Evolutionary conservation across 2,329 filamentous ascomycete genomes (phyloP).

Genomic region (Aureobasidium subglaciale): DNA sequence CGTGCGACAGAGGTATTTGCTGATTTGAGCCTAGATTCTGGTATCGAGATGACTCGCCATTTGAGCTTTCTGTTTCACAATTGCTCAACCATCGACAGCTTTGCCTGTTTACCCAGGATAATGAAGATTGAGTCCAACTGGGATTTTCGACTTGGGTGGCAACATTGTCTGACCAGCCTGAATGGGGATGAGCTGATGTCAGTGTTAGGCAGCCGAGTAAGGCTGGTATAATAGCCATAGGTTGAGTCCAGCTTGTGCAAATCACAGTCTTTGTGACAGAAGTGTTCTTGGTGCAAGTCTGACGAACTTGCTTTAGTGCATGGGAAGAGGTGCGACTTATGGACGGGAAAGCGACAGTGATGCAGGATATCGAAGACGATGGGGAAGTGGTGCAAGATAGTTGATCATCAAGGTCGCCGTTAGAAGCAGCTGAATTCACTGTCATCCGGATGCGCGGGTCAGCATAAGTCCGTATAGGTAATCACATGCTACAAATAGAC

Average conservation of each 20-base stretch:
- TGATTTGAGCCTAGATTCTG: constrained; percentile 14
- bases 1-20: constrained; percentile 2
- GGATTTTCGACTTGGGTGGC: constrained; percentile 24
- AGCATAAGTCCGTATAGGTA: constrained; percentile 3
- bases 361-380: not conserved
- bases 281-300: not conserved
- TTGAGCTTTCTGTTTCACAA: constrained; percentile 70
- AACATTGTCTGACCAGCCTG: not conserved
- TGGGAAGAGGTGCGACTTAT: not conserved
- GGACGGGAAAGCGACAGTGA: not conserved
- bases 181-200: constrained; percentile 15
- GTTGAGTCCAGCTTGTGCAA: not conserved
- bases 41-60: constrained; percentile 39
- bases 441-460: constrained; percentile 18
- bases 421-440: constrained; percentile 1
- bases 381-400: not conserved
- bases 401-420: not conserved
- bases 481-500: constrained; percentile 7
- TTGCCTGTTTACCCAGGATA: constrained; percentile 68
- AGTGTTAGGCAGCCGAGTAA: constrained; percentile 1
- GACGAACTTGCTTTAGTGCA: not conserved
- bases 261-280: not conserved
- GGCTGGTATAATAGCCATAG: not conserved
- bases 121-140: constrained; percentile 62
- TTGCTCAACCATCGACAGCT: constrained; percentile 71